Evolutionary conservation across 352 stramenopile species (phyloP).

Genomic region (Globisporangium heterothallicum): DNA sequence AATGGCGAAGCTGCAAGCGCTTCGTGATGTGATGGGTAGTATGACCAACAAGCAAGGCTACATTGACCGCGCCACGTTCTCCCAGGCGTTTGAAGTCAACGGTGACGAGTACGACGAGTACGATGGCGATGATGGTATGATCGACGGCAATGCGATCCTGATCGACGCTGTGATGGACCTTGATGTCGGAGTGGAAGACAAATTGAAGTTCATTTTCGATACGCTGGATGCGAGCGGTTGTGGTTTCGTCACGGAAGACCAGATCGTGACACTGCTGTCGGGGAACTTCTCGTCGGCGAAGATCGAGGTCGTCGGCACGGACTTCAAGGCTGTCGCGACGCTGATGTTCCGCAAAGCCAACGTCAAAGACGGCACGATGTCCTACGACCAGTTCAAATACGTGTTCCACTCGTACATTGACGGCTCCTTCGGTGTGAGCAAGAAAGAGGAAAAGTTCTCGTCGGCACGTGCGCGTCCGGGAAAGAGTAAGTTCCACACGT

Average conservation of each 20-base stretch:
- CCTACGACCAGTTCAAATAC: constrained; percentile 54
- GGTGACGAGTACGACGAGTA: constrained; percentile 53
- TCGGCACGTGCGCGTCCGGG: constrained; percentile 23
- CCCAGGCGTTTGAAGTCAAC: constrained; percentile 62
- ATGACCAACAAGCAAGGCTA: constrained; percentile 60
- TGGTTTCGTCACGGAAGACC: constrained; percentile 50
- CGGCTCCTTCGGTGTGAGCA: constrained; percentile 45
- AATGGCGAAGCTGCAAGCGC: constrained; percentile 55
- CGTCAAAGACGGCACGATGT: constrained; percentile 54
- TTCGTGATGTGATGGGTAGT: constrained; percentile 69
- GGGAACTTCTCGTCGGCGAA: constrained; percentile 72
- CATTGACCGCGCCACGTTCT: constrained; percentile 75
- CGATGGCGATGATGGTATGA: constrained; percentile 37
- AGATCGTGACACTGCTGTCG: constrained; percentile 58
- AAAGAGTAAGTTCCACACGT: constrained; percentile 59
- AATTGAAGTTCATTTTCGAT: constrained; percentile 83
- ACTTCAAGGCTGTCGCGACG: constrained; percentile 54
- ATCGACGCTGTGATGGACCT: constrained; percentile 81
- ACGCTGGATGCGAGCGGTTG: constrained; percentile 55
- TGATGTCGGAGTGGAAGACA: constrained; percentile 65
- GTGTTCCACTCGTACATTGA: constrained; percentile 72
- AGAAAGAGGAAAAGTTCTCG: constrained; percentile 19
- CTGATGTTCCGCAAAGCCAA: constrained; percentile 72
- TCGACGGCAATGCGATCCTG: constrained; percentile 73
- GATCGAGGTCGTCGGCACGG: constrained; percentile 67